A percentile compares a stretch with the other conserved stretches of the same genome.
These are phyloP conservation scores for Corynespora cassiicola DNA, from an alignment of 2,329 filamentous ascomycete species.

Conservation along the genomic window DNA sequence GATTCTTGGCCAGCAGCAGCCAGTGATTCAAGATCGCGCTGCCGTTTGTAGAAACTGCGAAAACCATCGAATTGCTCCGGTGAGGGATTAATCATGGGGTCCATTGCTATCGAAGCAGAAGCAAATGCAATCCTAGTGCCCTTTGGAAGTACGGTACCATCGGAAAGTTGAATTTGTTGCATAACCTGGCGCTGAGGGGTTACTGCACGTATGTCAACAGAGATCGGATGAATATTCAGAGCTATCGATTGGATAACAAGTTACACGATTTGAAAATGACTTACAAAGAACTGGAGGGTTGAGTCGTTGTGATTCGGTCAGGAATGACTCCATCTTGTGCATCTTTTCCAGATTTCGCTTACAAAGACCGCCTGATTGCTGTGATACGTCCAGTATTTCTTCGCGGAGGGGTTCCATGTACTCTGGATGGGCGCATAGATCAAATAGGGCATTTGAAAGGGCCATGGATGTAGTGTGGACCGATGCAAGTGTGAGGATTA, in stretches of 20 bases:
- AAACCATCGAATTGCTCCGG: conserved; percentile 6
- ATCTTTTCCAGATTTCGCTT: too few species aligned
- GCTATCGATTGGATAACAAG: too few species aligned
- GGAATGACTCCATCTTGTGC: too few species aligned
- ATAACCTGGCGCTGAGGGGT: conserved; percentile 8
- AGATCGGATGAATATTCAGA: too few species aligned
- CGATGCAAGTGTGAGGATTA: too few species aligned
- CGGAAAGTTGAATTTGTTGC: conserved; percentile 4
- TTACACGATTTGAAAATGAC: too few species aligned
- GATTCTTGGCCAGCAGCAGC: conserved; percentile 2
- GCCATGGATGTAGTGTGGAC: conserved; percentile 28
- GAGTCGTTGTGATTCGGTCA: conserved; percentile 10
- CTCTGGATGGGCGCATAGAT: conserved; percentile 19
- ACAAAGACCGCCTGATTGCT: too few species aligned
- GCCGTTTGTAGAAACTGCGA: neutral
- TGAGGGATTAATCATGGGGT: neutral
- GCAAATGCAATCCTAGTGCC: conserved; percentile 1
- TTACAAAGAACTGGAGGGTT: conserved; percentile 4
- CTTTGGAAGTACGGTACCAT: conserved; percentile 13
- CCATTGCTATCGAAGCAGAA: neutral
- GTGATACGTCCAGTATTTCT: too few species aligned
- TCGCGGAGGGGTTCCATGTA: conserved; percentile 16
- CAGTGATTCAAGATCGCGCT: too few species aligned
- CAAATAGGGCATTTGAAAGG: conserved; percentile 13
- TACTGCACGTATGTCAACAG: too few species aligned